Evolutionary conservation across 306 rosid genomes (phyloP).

Genomic region (Glycine tomentella): DNA sequence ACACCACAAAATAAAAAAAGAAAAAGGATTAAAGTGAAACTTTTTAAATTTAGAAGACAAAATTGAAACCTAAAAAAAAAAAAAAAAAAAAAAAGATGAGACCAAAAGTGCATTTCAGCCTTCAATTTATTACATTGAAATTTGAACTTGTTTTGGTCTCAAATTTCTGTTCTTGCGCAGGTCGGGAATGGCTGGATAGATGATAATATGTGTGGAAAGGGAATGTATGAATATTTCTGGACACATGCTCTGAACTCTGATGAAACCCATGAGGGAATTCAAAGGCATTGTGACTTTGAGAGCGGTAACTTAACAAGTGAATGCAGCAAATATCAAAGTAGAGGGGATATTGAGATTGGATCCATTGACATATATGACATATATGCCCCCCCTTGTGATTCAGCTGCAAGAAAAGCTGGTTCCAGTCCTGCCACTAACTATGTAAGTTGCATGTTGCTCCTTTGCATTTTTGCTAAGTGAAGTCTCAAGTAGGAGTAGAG

Average conservation of each 20-base stretch:
- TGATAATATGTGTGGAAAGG: constrained; percentile 47
- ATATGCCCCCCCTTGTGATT: constrained; percentile 58
- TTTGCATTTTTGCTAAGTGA: not conserved
- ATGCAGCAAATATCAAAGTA: constrained; percentile 39
- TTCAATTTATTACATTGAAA: no score
- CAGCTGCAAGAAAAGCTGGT: constrained; percentile 37
- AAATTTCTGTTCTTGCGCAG: constrained; percentile 44
- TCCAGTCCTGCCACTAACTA: constrained; percentile 6
- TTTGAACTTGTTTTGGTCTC: not conserved
- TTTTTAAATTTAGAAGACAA: no score
- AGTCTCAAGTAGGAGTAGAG: no score
- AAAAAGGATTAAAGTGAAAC: no score
- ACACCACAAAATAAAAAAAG: no score
- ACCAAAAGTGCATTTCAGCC: no score
- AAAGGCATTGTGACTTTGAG: constrained; percentile 53
- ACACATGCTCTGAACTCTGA: constrained; percentile 64
- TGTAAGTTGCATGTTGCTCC: constrained; percentile 47
- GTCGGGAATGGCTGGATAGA: constrained; percentile 76
- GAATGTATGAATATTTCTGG: constrained; percentile 63
- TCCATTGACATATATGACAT: constrained; percentile 50
- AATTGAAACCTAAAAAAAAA: no score
- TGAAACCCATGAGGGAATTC: constrained; percentile 56
- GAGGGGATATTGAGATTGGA: constrained; percentile 43
- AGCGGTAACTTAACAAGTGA: constrained; percentile 22
- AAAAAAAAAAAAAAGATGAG: no score